Base-by-base conservation (phyloP, 768 basidiomycete genomes). In the Boletus insuetus region DNA sequence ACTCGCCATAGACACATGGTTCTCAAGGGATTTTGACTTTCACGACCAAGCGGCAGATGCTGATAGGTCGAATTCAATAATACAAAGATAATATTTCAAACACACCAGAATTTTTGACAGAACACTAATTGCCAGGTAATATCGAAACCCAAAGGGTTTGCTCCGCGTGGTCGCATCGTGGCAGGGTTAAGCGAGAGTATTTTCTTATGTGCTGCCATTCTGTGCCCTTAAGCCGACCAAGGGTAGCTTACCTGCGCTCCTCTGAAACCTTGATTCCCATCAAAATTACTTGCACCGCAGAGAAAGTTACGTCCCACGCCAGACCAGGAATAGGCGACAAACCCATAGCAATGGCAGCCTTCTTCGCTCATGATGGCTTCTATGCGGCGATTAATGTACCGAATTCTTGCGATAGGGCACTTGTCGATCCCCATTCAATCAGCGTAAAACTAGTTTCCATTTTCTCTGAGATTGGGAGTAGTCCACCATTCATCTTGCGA, bases 391-490 rank as follows among this genome's bases (percentile, higher is more conserved):
- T 39, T 34, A 26, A 44, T 49, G 29, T 31, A n/a, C 47, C 37
- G 20, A 37, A 41, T 20, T 37, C 29, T 35, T 48, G 45, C 17
- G 24, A 31, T 14, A 26, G 41, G 45, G 48, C 2, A 43, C n/a
- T 56, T 43, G 26, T 43, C 46, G 26, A 49, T 50, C 45, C 46
- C 55, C 47, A 54, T 53, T 54, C 38, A 34, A 43, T 42, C 42
- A 41, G 51, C 49, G 31, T 41, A 40, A 51, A 58, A 54, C 32
- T n/a, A 14, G 31, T 44, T 20, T 20, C 19, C 19, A 24, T 22
- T 43, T 24, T 39, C 47, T 41, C 34, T 58, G 51, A 56, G 56
- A 61, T 45, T 38, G 41, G 56, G 54, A 51, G 52, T 22, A 13
- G 14, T 39, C 19, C 17, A 31, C 46, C 39, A 49, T 40, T 48